Evolutionary conservation across 495 filamentous ascomycete genomes (phyloP), one percentile per base, ranked within the genome.

Genomic region (Jackrogersella minutella): DNA sequence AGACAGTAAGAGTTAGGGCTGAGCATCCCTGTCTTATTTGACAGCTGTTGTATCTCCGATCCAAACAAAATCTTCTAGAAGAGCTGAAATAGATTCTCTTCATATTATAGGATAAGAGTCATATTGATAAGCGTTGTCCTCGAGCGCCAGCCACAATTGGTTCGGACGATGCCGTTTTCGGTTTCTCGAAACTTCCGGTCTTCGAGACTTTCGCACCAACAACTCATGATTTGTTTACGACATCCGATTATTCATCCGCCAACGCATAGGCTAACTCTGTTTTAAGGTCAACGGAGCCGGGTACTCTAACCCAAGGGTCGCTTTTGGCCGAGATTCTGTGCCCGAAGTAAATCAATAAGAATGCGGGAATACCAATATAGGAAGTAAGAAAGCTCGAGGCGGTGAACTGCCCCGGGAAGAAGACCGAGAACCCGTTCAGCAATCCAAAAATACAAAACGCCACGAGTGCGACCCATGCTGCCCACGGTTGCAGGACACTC

Each of bases 401-500:
- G 11, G 50, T 56, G 49, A 72, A 89, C 7, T 84, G 70, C 0
- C 79, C 77, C 0, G 85, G 83, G 71, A 86, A 87, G 67, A 89
- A 89, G 16, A 86, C 84, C 22, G 81, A 80, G 70, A 88, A 90
- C 5, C 88, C 87, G 68, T 87, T 89, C 69, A 88, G 81, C 5
- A 90, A 70, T 3, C 73, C 71, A 41, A 89, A 77, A 54, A 88
- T 75, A 10, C 69, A 68, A 46, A 87, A 83, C 46, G 76, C 78
- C 2, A 78, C 76, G 2, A 88, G 62, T 0, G 80, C 76, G 46
- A 84, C 66, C 60, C 76, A 85, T 0, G 86, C 77, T 14, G 79
- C 80, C 61, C 77, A 85, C 3, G 86, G 87, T 66, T 88, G 86
- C 1, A 87, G 24, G 8, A 53, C 53, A 14, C 81, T 82, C 6